Evolutionary conservation across 2,329 filamentous ascomycete species (phyloP).

Genomic region (Colletotrichum graminicola): DNA sequence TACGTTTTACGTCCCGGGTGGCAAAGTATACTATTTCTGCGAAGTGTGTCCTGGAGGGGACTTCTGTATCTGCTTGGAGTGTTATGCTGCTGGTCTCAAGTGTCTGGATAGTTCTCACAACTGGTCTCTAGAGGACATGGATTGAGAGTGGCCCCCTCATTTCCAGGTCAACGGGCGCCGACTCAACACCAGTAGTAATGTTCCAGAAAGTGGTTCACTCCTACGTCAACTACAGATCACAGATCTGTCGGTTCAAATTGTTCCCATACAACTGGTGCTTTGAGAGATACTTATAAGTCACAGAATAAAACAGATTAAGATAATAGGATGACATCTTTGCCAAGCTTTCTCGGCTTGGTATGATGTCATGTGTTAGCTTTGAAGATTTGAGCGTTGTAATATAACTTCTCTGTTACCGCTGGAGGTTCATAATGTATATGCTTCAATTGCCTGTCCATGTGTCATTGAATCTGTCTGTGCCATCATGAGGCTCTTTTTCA

Average conservation of each 20-base stretch:
- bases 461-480: neutral
- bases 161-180: too few relatives aligned
- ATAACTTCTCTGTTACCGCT: neutral
- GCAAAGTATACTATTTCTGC: neutral
- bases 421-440: accelerated
- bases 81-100: neutral
- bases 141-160: neutral
- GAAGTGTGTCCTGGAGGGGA: neutral
- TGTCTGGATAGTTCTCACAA: neutral
- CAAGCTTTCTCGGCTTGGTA: conserved; percentile 7
- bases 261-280: neutral
- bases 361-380: neutral
- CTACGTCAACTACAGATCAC: neutral
- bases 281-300: neutral
- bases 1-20: neutral
- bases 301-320: neutral
- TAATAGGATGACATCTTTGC: neutral
- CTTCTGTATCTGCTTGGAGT: neutral
- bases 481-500: neutral
- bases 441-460: neutral
- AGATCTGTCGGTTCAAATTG: neutral
- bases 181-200: neutral
- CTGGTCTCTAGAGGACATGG: neutral
- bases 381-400: neutral
- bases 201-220: neutral